phyloP scores from a whole-genome alignment of 1,284 basidiomycete species.

The Vanrija humicola region DNA sequence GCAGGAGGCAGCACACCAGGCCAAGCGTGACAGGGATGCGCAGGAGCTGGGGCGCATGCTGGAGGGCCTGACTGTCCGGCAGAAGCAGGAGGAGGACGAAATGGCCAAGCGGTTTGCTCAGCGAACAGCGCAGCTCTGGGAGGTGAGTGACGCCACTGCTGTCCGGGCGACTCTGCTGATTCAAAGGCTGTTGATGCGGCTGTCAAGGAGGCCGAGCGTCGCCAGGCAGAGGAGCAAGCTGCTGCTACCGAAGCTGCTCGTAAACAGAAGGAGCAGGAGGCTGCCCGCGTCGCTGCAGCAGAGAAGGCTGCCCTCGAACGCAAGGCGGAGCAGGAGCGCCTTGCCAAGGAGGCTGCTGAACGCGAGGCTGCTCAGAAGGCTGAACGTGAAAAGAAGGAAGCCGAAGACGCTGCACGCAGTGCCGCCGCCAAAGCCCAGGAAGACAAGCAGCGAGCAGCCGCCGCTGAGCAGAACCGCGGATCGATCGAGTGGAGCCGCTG shows the following conservation, averaged over 20 bases:
- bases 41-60: slow-evolving; percentile 35
- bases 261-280: slow-evolving; percentile 23
- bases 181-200: slow-evolving; percentile 37
- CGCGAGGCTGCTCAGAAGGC: slow-evolving; percentile 17
- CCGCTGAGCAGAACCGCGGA: slow-evolving; percentile 29
- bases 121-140: slow-evolving; percentile 38
- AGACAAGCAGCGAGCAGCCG: slow-evolving; percentile 14
- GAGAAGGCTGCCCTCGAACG: slow-evolving; percentile 24
- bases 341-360: slow-evolving; percentile 8
- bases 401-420: slow-evolving; percentile 7
- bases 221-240: slow-evolving; percentile 20
- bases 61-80: slow-evolving; percentile 31
- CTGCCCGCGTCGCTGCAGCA: slow-evolving; percentile 18
- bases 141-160: slow-evolving; percentile 18
- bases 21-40: slow-evolving; percentile 19
- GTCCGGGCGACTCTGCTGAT: not conserved
- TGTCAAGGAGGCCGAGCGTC: slow-evolving; percentile 22
- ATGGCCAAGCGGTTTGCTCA: slow-evolving; percentile 26
- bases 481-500: slow-evolving; percentile 67
- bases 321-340: slow-evolving; percentile 24
- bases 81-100: slow-evolving; percentile 33
- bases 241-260: slow-evolving; percentile 10
- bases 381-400: slow-evolving; percentile 11
- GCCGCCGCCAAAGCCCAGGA: slow-evolving; percentile 8
- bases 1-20: slow-evolving; percentile 12